Base-by-base conservation (phyloP, 371 early-diverging fungal genomes). In the Saksenaea vasiformis region DNA sequence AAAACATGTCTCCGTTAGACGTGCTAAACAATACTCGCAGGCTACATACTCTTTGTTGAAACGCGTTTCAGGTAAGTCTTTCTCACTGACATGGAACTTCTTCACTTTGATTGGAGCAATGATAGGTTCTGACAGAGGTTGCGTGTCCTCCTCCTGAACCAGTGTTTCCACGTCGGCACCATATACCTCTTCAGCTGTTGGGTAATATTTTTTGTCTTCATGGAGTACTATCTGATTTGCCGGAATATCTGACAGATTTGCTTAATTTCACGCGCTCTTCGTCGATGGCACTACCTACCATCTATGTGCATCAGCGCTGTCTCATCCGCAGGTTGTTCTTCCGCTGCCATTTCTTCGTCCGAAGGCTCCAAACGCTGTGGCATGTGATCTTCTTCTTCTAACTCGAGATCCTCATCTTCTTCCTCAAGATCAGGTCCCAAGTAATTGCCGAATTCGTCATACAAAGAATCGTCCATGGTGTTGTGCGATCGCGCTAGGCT, bases 381-480 rank as follows among this genome's bases (percentile, higher is more conserved):
- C 5, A 36, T 60, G 0, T 27, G 36, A 19, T 69, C 69, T 58
- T 53, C 54, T 66, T 70, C 62, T 58, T 74, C 71, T 26, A 66
- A 31, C 43, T 72, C 72, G 44, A 70, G 56, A 54, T 76, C 77
- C n/a, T 72, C 85, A 27, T 82, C 83, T n/a, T 79, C 80, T 55
- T 88, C 88, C 51, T 89, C 87, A 61, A 96, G 83, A 61, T 97
- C 97, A 35, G 97, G 95, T 27, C 98, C 99, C 72, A 98, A 91
- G 81, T 97, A 98, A 85, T 98, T 98, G 70, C 99, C 98, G 80
- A 96, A 98, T 77, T 97, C 98, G 82, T 97, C 98, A 72, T 96
- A 97, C 47, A 89, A 79, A 55, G 86, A 83, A 69, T 89, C 93
- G 70, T 92, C 91, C 94, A 93, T 93, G 54, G 38, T 67, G 58